Evolutionary conservation across 805 yeast species (phyloP).

Genomic region (Yarrowia sp.): DNA sequence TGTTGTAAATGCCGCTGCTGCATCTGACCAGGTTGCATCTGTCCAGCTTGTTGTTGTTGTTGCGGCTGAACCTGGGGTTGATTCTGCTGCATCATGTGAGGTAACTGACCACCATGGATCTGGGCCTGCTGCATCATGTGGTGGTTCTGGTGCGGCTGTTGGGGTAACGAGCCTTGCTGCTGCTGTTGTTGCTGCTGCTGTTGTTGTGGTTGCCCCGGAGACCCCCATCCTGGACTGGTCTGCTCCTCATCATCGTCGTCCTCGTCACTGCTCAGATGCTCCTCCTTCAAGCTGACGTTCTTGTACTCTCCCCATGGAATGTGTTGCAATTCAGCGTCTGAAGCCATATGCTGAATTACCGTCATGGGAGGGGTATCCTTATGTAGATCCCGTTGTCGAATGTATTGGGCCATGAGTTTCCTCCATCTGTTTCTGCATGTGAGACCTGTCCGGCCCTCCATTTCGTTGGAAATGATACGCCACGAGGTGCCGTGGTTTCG

Average conservation of each 20-base stretch:
- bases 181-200: conserved; percentile 18
- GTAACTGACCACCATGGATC: neutral
- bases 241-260: conserved; percentile 12
- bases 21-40: conserved; percentile 14
- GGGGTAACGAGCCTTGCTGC: neutral
- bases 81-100: neutral
- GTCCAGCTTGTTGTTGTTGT: conserved; percentile 14
- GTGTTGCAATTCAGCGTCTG: neutral
- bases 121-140: conserved; percentile 14
- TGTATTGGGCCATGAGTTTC: conserved; percentile 51
- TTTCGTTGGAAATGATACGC: conserved; percentile 70
- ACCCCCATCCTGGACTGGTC: conserved; percentile 5
- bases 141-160: conserved; percentile 10
- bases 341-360: conserved; percentile 21
- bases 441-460: conserved; percentile 78
- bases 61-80: conserved; percentile 3
- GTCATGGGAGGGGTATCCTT: conserved; percentile 15
- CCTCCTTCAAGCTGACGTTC: conserved; percentile 5
- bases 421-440: conserved; percentile 94
- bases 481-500: conserved; percentile 79
- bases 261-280: conserved; percentile 14
- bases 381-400: conserved; percentile 38
- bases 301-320: conserved; percentile 17
- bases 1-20: conserved; percentile 11
- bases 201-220: neutral